Conservation (phyloP, 345 rosid species). For the Syzygium aromaticum region DNA sequence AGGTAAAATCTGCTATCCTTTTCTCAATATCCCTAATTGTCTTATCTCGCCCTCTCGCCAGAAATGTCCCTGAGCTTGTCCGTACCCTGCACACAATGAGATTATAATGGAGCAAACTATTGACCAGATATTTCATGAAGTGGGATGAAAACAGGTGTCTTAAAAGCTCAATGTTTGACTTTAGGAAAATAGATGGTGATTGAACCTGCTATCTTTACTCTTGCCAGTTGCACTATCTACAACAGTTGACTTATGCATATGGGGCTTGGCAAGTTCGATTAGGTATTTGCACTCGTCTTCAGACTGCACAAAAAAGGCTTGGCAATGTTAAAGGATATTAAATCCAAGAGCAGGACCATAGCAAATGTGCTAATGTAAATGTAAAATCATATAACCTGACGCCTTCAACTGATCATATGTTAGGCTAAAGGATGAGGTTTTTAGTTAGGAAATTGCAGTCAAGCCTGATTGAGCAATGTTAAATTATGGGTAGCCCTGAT, state of each 20-base stretch:
- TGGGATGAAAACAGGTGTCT: neutral
- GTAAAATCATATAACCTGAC: neutral
- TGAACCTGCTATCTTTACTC: conserved; percentile 86
- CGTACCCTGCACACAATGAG: conserved; percentile 52
- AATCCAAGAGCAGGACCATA: neutral
- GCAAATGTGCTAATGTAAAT: neutral
- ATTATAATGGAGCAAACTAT: neutral
- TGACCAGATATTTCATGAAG: neutral
- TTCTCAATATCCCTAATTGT: conserved; percentile 65
- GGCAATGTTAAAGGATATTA: neutral
- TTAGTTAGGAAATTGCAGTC: neutral
- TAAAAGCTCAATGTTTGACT: neutral
- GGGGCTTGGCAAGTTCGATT: conserved; percentile 70
- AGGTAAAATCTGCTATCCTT: conserved; percentile 80
- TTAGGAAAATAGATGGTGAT: neutral
- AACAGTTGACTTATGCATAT: conserved; percentile 78
- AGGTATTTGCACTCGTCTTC: conserved; percentile 75
- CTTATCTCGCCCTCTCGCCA: conserved; percentile 73
- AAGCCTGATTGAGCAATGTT: neutral
- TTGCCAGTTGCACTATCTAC: conserved; percentile 78
- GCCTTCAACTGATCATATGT: neutral
- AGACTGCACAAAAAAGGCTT: conserved; percentile 31
- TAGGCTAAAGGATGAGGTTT: neutral
- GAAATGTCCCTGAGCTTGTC: conserved; percentile 85
- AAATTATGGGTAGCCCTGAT: neutral